Conservation (phyloP, 768 basidiomycete genomes). For the Kwoniella bestiolae region DNA sequence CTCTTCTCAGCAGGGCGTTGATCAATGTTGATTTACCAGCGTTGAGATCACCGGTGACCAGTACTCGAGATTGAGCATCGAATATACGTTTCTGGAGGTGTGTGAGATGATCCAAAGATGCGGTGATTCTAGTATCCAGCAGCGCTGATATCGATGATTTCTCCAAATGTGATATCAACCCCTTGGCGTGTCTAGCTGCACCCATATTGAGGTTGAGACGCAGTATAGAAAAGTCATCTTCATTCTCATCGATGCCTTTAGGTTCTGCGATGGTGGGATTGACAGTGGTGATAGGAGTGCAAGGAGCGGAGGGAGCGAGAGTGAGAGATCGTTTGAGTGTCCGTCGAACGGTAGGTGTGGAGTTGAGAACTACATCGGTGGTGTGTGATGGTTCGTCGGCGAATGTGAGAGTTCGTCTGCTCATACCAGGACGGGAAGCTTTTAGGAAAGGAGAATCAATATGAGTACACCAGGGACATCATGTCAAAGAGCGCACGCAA, state of each 20-base stretch:
- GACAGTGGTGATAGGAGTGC: conserved; percentile 13
- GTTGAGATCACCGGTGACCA: conserved; percentile 97
- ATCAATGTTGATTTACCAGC: conserved; percentile 98
- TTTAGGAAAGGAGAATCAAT: neutral
- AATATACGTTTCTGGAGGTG: conserved; percentile 83
- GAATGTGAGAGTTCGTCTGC: conserved; percentile 76
- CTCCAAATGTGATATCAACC: conserved; percentile 87
- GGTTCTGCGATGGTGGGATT: conserved; percentile 1
- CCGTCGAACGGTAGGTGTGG: conserved; percentile 59
- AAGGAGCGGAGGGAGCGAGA: conserved; percentile 38
- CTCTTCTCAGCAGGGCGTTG: conserved; percentile 86
- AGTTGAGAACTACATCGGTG: conserved; percentile 67
- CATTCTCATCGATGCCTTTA: conserved; percentile 60
- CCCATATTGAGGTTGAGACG: conserved; percentile 92
- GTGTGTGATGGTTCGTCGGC: conserved; percentile 76
- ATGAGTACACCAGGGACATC: too few relatives aligned
- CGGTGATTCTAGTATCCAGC: conserved; percentile 78
- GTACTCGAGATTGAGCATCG: conserved; percentile 91
- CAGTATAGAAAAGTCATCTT: conserved; percentile 77
- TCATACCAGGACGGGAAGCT: conserved; percentile 53
- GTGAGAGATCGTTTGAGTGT: conserved; percentile 68
- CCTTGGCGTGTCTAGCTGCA: conserved; percentile 65
- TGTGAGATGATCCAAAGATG: conserved; percentile 76
- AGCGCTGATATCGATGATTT: conserved; percentile 90
- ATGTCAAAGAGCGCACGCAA: conserved; percentile 24